These are phyloP conservation scores for Jamesozyma spencerorum DNA, from an alignment of 805 yeast genomes.

Conservation along the genomic window DNA sequence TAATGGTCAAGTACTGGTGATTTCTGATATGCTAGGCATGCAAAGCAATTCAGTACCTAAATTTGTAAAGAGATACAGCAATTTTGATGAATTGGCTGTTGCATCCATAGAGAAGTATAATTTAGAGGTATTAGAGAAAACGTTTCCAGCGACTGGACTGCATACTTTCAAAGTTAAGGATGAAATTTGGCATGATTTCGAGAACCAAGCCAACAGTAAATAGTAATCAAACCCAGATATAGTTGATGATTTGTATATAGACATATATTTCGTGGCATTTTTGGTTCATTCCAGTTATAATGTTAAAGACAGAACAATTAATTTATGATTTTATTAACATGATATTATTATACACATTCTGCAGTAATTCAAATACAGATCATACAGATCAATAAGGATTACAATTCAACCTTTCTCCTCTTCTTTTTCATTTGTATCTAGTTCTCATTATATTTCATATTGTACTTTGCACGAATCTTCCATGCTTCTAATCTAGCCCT, in stretches of 20 bases:
- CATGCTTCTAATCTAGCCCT: slow-evolving; percentile 26
- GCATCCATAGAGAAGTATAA: slow-evolving; percentile 46
- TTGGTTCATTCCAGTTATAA: no score
- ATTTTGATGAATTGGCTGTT: slow-evolving; percentile 41
- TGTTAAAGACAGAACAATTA: no score
- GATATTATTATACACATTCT: no score
- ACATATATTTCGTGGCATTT: no score
- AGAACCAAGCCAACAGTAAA: neutral
- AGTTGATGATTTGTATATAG: no score
- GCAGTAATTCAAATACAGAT: no score
- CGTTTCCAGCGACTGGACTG: slow-evolving; percentile 50
- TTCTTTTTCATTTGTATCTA: neutral
- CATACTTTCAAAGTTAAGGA: slow-evolving; percentile 67
- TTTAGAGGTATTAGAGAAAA: slow-evolving; percentile 43
- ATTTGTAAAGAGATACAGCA: slow-evolving; percentile 65
- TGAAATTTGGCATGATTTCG: slow-evolving; percentile 44
- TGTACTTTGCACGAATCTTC: slow-evolving; percentile 22
- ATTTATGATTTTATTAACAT: no score
- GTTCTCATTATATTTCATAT: neutral
- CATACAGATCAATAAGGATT: no score
- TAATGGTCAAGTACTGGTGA: slow-evolving; percentile 85
- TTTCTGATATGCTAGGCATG: slow-evolving; percentile 78
- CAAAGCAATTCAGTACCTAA: slow-evolving; percentile 48
- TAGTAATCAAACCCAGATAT: no score
- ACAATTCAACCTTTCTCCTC: no score